These are phyloP conservation scores for Micromonas commoda DNA, from an alignment of 139 green algal genomes.

Conservation along the genomic window DNA sequence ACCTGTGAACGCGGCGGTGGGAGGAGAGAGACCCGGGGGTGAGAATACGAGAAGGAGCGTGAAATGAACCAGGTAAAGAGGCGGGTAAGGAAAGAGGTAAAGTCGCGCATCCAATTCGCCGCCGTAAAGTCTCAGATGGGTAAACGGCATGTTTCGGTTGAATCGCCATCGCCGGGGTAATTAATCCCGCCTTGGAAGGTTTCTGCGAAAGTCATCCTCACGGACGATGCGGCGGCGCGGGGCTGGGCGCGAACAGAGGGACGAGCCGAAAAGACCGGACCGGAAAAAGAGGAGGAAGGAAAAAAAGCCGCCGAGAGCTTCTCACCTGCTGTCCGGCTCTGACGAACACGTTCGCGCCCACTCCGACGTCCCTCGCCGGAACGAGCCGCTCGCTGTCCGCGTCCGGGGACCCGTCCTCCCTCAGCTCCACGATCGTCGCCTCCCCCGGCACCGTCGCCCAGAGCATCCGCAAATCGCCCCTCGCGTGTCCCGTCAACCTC, in stretches of 20 bases:
- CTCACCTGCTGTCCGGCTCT: conserved; percentile 20
- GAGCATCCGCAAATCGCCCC: conserved; percentile 26
- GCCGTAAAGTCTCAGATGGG: neutral
- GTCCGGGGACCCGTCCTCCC: neutral
- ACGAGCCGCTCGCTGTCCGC: neutral
- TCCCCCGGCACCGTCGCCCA: conserved; percentile 21
- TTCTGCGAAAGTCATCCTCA: conserved; percentile 10
- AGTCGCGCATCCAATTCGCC: neutral
- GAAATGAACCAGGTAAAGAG: neutral
- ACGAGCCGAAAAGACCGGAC: neutral
- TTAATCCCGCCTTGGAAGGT: neutral
- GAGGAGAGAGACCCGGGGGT: neutral
- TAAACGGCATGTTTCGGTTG: neutral
- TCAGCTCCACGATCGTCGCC: conserved; percentile 20
- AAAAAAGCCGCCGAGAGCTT: neutral
- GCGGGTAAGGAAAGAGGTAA: neutral
- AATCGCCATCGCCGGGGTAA: neutral
- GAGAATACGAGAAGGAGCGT: neutral
- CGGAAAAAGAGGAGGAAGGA: neutral
- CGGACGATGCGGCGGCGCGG: neutral
- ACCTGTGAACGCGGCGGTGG: conserved; percentile 17
- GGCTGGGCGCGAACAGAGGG: neutral
- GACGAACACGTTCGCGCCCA: conserved; percentile 26
- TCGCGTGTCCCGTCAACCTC: conserved; percentile 27
- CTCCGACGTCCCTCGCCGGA: conserved; percentile 11